Base-by-base conservation (phyloP, 78 protist genomes). In the slime mould (Dictyostelium discoideum) region DNA sequence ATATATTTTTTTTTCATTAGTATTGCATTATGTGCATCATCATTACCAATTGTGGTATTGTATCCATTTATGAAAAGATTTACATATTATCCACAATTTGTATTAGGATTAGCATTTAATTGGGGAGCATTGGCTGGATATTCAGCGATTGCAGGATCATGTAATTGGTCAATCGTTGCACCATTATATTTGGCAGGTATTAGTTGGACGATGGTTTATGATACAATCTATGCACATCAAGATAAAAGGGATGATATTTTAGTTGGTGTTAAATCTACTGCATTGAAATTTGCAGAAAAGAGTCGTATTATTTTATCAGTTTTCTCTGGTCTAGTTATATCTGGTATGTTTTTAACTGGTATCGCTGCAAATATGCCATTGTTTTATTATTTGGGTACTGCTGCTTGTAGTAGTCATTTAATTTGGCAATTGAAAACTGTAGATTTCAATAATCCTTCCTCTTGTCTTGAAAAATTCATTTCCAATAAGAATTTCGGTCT, bases 221-320 rank as follows among this genome's bases (percentile, higher is more conserved):
- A 98, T 82, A 98, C 99, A 16, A 92, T 98, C 73, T 98, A 98
- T 87, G 99, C 99, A 10, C 98, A 98, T 77, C 98, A 96, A 87
- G 99, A 98, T 88, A 96, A 96, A 87, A 42, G n/a, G 6, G 99
- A 98, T 79, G 98, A 98, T 69, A 77, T 89, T n/a, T 2, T 26
- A 14, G 94, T 96, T 22, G 99, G 99, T 46, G 96, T 98, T 24
- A 96, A 97, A 65, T 98, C 99, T 20, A 96, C 99, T 0, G 99
- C 99, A 40, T 77, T 96, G n/a, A 65, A 54, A 63, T 88, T 94
- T 63, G 92, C 83, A 4, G 84, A 50, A 6, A 32, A 32, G 0
- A 72, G 82, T 29, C 4, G 83, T 18, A 22, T 79, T 0, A 76
- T 81, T n/a, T 85, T 97, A 29, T 65, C 83, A 26, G 96, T 40